Evolutionary conservation across 306 rosid genomes (phyloP).

Genomic region (Calophaca sinica): DNA sequence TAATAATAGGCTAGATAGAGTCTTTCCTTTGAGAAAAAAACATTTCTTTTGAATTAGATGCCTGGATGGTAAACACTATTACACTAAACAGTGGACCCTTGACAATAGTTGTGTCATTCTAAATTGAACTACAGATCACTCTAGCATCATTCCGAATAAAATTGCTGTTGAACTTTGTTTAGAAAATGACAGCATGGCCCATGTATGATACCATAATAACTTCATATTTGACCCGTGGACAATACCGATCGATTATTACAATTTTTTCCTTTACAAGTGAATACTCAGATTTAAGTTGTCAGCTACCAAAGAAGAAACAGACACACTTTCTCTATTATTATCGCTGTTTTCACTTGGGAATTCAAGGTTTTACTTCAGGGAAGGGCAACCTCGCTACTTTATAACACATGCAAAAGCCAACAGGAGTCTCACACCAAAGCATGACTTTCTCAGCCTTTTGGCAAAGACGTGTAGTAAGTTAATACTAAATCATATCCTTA

Average conservation of each 20-base stretch:
- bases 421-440: neutral
- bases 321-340: neutral
- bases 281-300: neutral
- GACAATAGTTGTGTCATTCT: no score
- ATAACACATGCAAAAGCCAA: neutral
- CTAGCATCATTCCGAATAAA: neutral
- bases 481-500: no score
- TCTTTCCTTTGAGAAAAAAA: neutral
- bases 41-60: neutral
- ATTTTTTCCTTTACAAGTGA: neutral
- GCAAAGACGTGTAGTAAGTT: no score
- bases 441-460: neutral
- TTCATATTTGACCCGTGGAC: neutral
- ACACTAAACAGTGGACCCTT: no score
- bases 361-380: slow-evolving; percentile 15
- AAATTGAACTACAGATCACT: neutral
- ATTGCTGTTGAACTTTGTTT: slow-evolving; percentile 8
- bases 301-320: neutral
- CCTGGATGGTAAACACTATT: no score
- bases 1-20: neutral
- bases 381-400: neutral
- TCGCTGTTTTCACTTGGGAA: neutral
- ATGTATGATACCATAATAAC: neutral
- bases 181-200: neutral
- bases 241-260: neutral